Evolutionary conservation across 352 stramenopile genomes (phyloP), one percentile per base, ranked within the genome.

Genomic region (Phytophthora brassicae): DNA sequence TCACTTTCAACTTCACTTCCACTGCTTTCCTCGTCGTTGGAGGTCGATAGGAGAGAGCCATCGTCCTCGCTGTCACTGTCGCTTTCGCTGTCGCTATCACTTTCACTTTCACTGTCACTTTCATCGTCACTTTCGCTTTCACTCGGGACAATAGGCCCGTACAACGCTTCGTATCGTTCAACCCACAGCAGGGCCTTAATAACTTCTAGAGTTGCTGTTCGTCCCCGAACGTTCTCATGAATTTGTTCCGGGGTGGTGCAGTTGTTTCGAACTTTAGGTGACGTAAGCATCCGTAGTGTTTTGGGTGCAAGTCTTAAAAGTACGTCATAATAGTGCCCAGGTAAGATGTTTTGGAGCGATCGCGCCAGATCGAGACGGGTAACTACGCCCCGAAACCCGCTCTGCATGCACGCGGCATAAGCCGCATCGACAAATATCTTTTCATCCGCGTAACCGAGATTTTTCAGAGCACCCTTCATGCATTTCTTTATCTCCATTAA

Each of bases 121-220:
- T 68, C 46, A 28, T 16, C 52, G 1, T 44, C 51, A 39, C 48
- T 58, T 13, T 66, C 63, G 14, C 54, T 44, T 7, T 64, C 63
- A 24, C 17, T 44, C 39, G 6, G 16, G 44, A 54, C 35, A 36
- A 70, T 56, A 11, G 49, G 48, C 9, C 68, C 71, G 43, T 69
- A 65, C 11, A 66, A 17, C 9, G 38, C 63, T 50, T 73, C 72
- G 53, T 74, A 84, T 45, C 64, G 60, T 43, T 78, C 70, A 17
- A 84, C 48, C 74, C 74, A 87, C 8, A 84, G 44, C 8, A 80
- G 72, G 3, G 68, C 73, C 60, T 82, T 70, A n/a, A 87, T 45
- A 36, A 70, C 61, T 19, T 70, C 24, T 41, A 62, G 22, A 24
- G 38, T 58, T 39, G 17, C 20, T 14, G 23, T 41, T n/a, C 60